Conservation (phyloP, 441 rosid genomes). For the Gossypium trilobum region DNA sequence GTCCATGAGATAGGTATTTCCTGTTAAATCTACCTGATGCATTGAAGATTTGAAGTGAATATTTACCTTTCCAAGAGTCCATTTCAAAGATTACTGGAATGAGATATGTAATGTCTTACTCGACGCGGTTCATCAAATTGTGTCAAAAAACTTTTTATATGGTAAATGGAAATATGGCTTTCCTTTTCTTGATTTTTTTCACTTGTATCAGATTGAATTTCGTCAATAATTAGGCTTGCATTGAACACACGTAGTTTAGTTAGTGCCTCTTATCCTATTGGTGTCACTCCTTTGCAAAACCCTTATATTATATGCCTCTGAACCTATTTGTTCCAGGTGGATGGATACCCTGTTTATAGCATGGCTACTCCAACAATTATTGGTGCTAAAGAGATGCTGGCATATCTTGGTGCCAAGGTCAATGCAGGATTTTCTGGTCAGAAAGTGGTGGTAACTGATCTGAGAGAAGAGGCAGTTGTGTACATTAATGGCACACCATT, state of each 20-base stretch:
- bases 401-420: slow-evolving; percentile 66
- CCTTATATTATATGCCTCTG: background rate
- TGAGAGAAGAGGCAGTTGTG: slow-evolving; percentile 95
- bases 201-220: background rate
- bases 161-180: background rate
- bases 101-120: background rate
- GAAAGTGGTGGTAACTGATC: slow-evolving; percentile 68
- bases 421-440: slow-evolving; percentile 36
- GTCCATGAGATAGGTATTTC: background rate
- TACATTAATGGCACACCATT: slow-evolving; percentile 90
- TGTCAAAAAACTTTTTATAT: background rate
- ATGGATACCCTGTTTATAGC: slow-evolving; percentile 86
- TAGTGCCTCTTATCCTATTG: background rate
- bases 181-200: background rate
- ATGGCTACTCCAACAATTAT: slow-evolving; percentile 93
- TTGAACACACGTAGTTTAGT: background rate
- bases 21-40: background rate
- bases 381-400: slow-evolving; percentile 83
- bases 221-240: background rate
- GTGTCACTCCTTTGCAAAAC: background rate
- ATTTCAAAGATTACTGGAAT: background rate
- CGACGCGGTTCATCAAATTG: background rate
- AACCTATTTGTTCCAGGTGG: slow-evolving; percentile 52
- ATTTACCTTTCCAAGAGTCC: background rate
- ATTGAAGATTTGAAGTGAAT: background rate